These are phyloP conservation scores for Cercospora brassicicola DNA, from an alignment of 2,329 filamentous ascomycete genomes.

Conservation along the genomic window DNA sequence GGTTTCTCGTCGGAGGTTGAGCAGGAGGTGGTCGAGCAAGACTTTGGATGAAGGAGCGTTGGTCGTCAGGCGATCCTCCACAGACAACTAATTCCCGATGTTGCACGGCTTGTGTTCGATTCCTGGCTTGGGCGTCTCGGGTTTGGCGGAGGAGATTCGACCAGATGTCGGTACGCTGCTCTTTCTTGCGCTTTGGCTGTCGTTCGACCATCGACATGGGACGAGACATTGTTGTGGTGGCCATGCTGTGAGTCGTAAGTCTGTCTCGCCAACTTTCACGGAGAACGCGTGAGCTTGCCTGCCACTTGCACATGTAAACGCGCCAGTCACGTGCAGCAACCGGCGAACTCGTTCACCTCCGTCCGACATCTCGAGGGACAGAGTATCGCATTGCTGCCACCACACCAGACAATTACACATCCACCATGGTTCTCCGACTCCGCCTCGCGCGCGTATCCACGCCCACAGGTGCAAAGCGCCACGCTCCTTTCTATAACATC, in stretches of 20 bases:
- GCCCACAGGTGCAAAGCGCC: conserved; percentile 58
- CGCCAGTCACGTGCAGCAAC: conserved; percentile 1
- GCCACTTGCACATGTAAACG: conserved; percentile 1
- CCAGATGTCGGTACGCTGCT: conserved; percentile 39
- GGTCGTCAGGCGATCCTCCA: conserved; percentile 37
- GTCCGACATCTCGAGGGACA: conserved; percentile 3
- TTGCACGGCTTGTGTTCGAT: conserved; percentile 35
- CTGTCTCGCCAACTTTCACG: background rate
- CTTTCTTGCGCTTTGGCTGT: conserved; percentile 29
- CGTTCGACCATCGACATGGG: conserved; percentile 15
- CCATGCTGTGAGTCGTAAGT: conserved; percentile 15
- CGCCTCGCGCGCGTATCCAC: conserved; percentile 85
- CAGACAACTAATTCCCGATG: conserved; percentile 36
- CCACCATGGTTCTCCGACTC: conserved; percentile 80
- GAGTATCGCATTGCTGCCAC: background rate
- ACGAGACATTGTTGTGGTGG: conserved; percentile 23
- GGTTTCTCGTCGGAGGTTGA: conserved; percentile 28
- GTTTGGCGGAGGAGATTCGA: conserved; percentile 38
- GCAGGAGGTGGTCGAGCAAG: conserved; percentile 35
- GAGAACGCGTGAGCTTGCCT: conserved; percentile 1
- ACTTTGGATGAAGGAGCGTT: conserved; percentile 32
- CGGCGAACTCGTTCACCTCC: conserved; percentile 8
- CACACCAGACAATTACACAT: background rate
- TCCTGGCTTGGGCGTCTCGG: conserved; percentile 40
- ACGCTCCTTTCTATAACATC: conserved; percentile 95